Evolutionary conservation across 257 asterid species (phyloP), one percentile per base, ranked within the genome.

Genomic region (Penstemon eatonii): DNA sequence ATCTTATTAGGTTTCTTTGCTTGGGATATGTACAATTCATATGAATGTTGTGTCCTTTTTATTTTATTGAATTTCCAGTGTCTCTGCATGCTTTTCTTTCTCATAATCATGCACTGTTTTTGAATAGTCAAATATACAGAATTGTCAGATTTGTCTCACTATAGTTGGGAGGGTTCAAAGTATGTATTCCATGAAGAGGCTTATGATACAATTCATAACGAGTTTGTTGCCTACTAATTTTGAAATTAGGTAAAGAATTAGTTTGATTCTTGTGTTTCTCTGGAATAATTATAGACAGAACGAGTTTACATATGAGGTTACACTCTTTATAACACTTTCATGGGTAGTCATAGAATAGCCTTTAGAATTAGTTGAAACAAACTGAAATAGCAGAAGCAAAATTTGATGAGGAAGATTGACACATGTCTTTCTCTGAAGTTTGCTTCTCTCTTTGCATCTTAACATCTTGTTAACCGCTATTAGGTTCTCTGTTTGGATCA

Each of bases 371-470:
- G 69, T 19, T 63, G 62, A 5, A 43, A 38, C 49, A 37, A 8
- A 13, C 3, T 63, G 9, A 55, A 13, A 46, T 8, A 39, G 55
- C 25, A 38, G 25, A 66, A 62, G 10, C 56, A 33, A 13, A 38
- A 59, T 66, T 59, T 67, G 51, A 50, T 57, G 40, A 56, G 52
- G 45, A 40, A 50, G 42, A 8, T 37, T 40, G 46, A 39, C 43
- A 39, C 41, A 43, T 44, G 3, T 38, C 6, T 45, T 52, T 41
- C 65, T 37, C 13, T 54, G 0, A 15, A 15, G 18, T 15, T 15
- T 7, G 9, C 49, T 12, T 50, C 51, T 60, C 15, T 61, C 10
- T 65, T 55, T 63, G 54, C 49, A 5, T 46, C 56, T 41, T 11
- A 3, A 55, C 40, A 38, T 53, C 36, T 8, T 44, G 25, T 49